Evolutionary conservation across 2,329 filamentous ascomycete genomes (phyloP), one percentile per base, ranked within the genome.

Genomic region (Monilinia laxa): DNA sequence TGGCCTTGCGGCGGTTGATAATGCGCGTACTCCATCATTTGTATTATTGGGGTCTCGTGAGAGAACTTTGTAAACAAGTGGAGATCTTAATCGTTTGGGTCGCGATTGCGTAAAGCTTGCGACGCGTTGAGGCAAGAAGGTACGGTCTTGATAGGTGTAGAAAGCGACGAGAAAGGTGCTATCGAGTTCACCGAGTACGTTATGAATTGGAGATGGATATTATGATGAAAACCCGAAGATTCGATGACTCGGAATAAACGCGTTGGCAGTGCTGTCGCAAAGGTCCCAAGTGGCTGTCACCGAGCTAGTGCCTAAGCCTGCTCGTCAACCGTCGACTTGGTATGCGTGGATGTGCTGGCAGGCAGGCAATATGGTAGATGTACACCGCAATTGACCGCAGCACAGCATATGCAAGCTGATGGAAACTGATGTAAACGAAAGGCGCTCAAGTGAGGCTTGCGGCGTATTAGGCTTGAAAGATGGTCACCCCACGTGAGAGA

Each of bases 11-110:
- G 70, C 73, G 85, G 82, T 79, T 87, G 86, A 77, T 91, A 90
- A 80, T 89, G 86, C 78, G 87, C 85, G 82, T 90, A 91, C 80
- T 91, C 89, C 89, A 91, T 91, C 81, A 84, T 89, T 75, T 71
- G 76, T 74, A 71, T 71, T 68, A 69, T 71, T 67, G 68, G 68
- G 73, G 71, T 65, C 73, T 74, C 75, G 73, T 67, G 68, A 64
- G 49, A 49, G 58, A 53, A 55, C 42, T 55, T 60, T 62, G 63
- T 57, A n/a, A 55, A 49, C 57, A 55, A 51, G 56, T 66, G 67
- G 57, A 67, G 68, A 42, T 62, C 59, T 51, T 62, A 55, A 54
- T 65, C 42, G 54, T 38, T 65, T 49, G 55, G 60, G 38, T 62
- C 40, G 62, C 35, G 52, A 25, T 65, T 59, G 63, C 31, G 42